A percentile compares a stretch with the other conserved stretches of the same genome.
phyloP scores from a whole-genome alignment of 1,284 basidiomycete genomes.

The Grifola frondosa region DNA sequence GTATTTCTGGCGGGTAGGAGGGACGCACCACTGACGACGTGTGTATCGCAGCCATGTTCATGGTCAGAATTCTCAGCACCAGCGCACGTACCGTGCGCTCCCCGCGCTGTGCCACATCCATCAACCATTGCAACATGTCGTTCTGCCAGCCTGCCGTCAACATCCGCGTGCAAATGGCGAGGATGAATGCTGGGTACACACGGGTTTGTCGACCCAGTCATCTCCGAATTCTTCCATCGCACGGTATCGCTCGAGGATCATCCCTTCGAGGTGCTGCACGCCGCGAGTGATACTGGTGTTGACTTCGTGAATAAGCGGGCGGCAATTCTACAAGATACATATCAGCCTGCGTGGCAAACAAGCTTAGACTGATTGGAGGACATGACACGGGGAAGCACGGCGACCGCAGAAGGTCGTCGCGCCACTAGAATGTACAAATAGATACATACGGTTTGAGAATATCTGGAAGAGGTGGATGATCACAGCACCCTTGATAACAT shows the following conservation, averaged over 20 bases:
- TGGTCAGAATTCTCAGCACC: conserved; percentile 19
- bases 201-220: conserved; percentile 18
- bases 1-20: too few species aligned
- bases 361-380: too few species aligned
- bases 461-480: conserved; percentile 11
- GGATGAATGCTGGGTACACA: not conserved
- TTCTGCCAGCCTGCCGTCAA: conserved; percentile 2
- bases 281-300: not conserved
- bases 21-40: conserved; percentile 28
- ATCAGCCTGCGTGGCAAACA: not conserved
- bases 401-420: too few species aligned
- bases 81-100: conserved; percentile 10
- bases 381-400: too few species aligned
- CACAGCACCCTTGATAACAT: conserved; percentile 17
- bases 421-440: too few species aligned
- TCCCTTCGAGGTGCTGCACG: conserved; percentile 6
- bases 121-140: conserved; percentile 19
- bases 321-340: not conserved
- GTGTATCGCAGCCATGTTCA: conserved; percentile 33
- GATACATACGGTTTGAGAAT: conserved; percentile 20
- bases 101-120: conserved; percentile 12
- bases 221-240: conserved; percentile 10
- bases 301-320: not conserved
- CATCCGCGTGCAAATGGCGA: not conserved
- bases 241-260: conserved; percentile 9